Evolutionary conservation across 2,329 filamentous ascomycete species (phyloP), one percentile per base, ranked within the genome.

Genomic region (Cladosporium sp.): DNA sequence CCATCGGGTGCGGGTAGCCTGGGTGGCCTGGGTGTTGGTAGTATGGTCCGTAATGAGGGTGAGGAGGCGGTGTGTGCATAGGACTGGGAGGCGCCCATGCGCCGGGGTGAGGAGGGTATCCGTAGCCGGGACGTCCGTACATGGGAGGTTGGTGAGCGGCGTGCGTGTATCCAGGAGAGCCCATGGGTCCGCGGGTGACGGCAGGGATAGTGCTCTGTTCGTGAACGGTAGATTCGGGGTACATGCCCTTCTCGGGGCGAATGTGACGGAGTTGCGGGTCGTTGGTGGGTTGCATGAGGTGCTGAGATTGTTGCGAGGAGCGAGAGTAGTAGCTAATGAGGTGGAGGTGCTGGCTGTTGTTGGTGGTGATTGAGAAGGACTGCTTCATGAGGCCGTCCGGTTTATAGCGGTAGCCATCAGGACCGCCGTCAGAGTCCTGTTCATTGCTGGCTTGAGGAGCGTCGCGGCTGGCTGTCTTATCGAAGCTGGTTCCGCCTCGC

Each of bases 351-450:
- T 96, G 90, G 58, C 89, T 82, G 32, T 79, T 84, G 1, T 88
- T 89, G 1, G 93, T 97, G 18, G 91, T 96, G 72, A 99, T 97
- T 73, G 92, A 97, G 78, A 97, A 99, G 0, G 93, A 97, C 72
- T 99, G 93, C 80, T 99, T 99, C 90, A 97, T 96, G 3, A 99
- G 80, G 1, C 93, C 93, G 63, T 99, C 93, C 8, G 86, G 88
- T 77, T 96, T 99, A 73, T 96, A 96, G 57, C 89, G 79, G 69
- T 96, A 96, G 37, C 90, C 90, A 68, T 96, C 90, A 0, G 88
- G 89, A 7, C 82, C 82, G 58, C 81, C 79, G 63, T 95, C 89
- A 50, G 75, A 86, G 48, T 88, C 85, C 57, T 90, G 88, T 43
- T 93, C 91, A 63, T 95, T 89, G 65, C 88, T 92, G 22, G 82